phyloP scores from a whole-genome alignment of 2,329 filamentous ascomycete genomes.

The Neopestalotiopsis sp. region DNA sequence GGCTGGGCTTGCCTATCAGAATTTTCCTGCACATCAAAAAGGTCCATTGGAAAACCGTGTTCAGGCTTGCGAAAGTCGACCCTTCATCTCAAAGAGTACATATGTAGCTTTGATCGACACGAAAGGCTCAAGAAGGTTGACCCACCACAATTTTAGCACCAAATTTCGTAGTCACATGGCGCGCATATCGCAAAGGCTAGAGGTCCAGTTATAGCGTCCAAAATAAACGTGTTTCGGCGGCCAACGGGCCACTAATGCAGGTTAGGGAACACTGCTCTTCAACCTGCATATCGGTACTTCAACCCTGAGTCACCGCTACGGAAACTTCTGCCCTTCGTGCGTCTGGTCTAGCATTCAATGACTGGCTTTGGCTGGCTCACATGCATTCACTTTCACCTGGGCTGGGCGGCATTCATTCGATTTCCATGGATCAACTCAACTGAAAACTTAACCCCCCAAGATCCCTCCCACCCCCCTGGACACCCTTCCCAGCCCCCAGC shows the following conservation, averaged over 20 bases:
- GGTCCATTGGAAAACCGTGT: slow-evolving; percentile 8
- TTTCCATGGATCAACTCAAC: background rate
- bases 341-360: background rate
- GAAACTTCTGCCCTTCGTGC: background rate
- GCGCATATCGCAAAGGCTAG: slow-evolving; percentile 26
- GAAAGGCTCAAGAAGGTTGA: slow-evolving; percentile 23
- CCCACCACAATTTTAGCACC: slow-evolving; percentile 30
- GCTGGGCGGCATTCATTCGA: background rate
- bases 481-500: background rate
- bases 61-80: background rate
- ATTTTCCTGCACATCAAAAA: slow-evolving; percentile 15
- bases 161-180: slow-evolving; percentile 30
- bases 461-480: too few species aligned
- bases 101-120: slow-evolving; percentile 27
- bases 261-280: slow-evolving; percentile 1
- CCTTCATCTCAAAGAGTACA: slow-evolving; percentile 8
- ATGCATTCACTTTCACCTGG: background rate
- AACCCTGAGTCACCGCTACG: slow-evolving; percentile 15
- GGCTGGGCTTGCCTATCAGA: slow-evolving; percentile 17
- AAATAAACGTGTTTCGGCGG: slow-evolving; percentile 36
- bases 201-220: slow-evolving; percentile 26
- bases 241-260: slow-evolving; percentile 23
- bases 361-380: background rate
- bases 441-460: background rate
- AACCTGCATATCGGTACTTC: slow-evolving; percentile 29